These are phyloP conservation scores for Sporisorium iseilematis-ciliati DNA, from an alignment of 1,284 basidiomycete genomes.

Conservation along the genomic window DNA sequence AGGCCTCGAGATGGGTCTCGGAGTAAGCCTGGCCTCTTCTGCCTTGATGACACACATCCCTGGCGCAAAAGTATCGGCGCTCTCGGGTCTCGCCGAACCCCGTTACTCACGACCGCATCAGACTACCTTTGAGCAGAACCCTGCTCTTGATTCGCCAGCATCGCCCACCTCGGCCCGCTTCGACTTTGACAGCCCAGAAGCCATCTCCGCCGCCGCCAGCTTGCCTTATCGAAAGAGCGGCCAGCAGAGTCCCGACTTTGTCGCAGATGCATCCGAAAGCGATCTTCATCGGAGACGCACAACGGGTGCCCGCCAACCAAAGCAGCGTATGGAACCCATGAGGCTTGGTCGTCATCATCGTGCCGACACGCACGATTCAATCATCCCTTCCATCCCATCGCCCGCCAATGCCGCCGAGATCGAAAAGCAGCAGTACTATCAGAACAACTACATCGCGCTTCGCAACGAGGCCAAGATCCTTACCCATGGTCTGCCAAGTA, in stretches of 20 bases:
- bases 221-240: constrained; percentile 30
- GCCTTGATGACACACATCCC: constrained; percentile 45
- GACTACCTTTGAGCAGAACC: constrained; percentile 14
- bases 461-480: constrained; percentile 45
- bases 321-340: constrained; percentile 30
- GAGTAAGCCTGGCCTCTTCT: constrained; percentile 51
- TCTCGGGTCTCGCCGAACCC: constrained; percentile 47
- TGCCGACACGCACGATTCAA: constrained; percentile 49
- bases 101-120: constrained; percentile 41
- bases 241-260: constrained; percentile 18
- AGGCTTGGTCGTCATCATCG: constrained; percentile 47
- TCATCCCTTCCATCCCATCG: constrained; percentile 25
- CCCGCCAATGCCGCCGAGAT: constrained; percentile 31
- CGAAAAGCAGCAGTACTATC: constrained; percentile 51
- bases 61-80: constrained; percentile 25
- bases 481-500: constrained; percentile 32
- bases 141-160: not conserved
- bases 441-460: constrained; percentile 51
- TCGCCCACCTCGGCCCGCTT: constrained; percentile 8
- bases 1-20: constrained; percentile 62
- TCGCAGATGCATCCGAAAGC: constrained; percentile 24
- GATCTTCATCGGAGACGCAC: constrained; percentile 45
- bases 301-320: constrained; percentile 33
- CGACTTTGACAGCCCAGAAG: constrained; percentile 20
- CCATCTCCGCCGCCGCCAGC: constrained; percentile 23